Evolutionary conservation across 1,139 yeast genomes (phyloP).

Genomic region (Diutina mesorugosa): DNA sequence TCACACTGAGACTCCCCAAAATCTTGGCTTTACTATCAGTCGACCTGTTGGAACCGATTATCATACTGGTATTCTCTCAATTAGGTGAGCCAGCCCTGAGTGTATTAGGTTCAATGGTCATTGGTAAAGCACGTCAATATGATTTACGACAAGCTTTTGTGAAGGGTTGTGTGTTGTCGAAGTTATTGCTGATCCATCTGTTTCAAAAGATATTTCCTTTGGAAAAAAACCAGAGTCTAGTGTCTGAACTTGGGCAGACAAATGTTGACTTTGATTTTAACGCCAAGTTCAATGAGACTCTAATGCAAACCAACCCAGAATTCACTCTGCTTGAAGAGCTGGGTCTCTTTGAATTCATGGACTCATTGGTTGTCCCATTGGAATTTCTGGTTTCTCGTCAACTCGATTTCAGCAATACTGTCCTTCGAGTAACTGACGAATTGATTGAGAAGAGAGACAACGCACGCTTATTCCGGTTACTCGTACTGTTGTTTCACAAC

Average conservation of each 20-base stretch:
- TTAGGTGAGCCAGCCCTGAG: neutral
- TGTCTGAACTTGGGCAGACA: conserved; percentile 5
- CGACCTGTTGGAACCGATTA: neutral
- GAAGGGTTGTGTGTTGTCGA: conserved; percentile 29
- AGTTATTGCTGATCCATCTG: conserved; percentile 25
- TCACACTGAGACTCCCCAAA: neutral
- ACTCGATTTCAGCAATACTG: conserved; percentile 19
- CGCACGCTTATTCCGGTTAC: conserved; percentile 35
- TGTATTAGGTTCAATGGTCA: neutral
- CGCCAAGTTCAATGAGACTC: conserved; percentile 15
- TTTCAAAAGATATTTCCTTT: conserved; percentile 29
- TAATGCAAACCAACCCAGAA: conserved; percentile 38
- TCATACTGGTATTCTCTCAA: neutral
- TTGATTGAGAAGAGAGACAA: conserved; percentile 26
- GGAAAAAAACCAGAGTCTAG: conserved; percentile 13
- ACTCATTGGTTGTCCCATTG: conserved; percentile 14
- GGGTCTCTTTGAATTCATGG: conserved; percentile 27
- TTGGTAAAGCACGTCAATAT: neutral
- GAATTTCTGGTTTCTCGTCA: conserved; percentile 27
- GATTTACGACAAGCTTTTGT: conserved; percentile 40
- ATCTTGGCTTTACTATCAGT: neutral
- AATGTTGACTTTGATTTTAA: conserved; percentile 4
- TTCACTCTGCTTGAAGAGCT: conserved; percentile 42
- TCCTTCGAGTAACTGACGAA: conserved; percentile 21
- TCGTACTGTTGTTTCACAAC: conserved; percentile 31